Base-by-base conservation (phyloP, 768 basidiomycete species). In the Russula griseocarnosa region DNA sequence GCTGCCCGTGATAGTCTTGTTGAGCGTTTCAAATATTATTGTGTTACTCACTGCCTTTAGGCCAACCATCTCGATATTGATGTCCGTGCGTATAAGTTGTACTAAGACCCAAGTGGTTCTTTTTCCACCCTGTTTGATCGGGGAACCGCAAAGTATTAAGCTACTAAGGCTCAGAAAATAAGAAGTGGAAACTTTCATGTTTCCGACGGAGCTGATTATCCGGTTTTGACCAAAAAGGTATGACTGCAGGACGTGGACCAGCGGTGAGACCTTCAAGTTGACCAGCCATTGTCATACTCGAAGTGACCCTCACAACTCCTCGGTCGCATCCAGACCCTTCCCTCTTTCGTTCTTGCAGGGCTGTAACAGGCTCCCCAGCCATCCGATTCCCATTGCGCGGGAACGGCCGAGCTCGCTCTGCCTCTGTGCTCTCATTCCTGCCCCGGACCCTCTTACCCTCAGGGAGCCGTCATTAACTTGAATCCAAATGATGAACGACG, bases 1-100 rank as follows among this genome's bases (percentile, higher is more conserved):
- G 94, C 94, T 85, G 71, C n/a, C n/a, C n/a, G n/a, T n/a, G n/a
- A n/a, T 98, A 95, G 13, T 95, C 95, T 71, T 92, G 88, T 69
- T 85, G 82, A 11, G 95, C 96, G 75, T 96, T 74, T 94, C 92
- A 71, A 94, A 98, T 13, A 98, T 91, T 16, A 98, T 96, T 0
- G 94, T 97, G 22, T 95, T 96, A 57, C 91, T 95, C 22, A 16
- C 14, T 16, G 38, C 96, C 96, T 74, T 97, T 95, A 18, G 96
- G 94, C 16, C 87, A 83, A 30, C 95, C 94, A 74, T 97, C 93
- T 26, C 92, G 62, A 96, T 89, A 70, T 95, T 94, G 66, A 98
- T 93, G 73, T 98, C 96, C 61, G 96, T 94, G 55, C 96, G 86
- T 66, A 98, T 86, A 70, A 99, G 71, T 92, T 91, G 8, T 95